A percentile compares a stretch with the other conserved stretches of the same genome.
Conservation (phyloP, 768 basidiomycete genomes). For the Lactarius hengduanensis region DNA sequence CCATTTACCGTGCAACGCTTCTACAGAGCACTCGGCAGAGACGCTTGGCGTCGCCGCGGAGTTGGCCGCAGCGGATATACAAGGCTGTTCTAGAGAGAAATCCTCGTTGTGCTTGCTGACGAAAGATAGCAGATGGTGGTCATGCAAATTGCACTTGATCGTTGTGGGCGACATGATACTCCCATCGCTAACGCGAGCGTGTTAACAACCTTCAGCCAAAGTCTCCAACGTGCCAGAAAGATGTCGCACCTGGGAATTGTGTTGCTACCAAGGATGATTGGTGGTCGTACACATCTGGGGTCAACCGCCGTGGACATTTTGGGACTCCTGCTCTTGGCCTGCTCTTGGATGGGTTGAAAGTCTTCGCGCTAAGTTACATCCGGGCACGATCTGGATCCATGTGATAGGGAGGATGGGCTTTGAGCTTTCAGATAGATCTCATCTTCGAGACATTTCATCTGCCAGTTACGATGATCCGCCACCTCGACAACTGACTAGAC, state of each 20-base stretch:
- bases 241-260: background rate
- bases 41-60: background rate
- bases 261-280: background rate
- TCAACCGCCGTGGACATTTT: background rate
- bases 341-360: background rate
- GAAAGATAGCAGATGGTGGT: background rate
- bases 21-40: background rate
- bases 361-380: background rate
- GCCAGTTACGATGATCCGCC: background rate
- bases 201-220: background rate
- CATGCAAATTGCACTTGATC: slow-evolving; percentile 24
- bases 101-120: slow-evolving; percentile 18
- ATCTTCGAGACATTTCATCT: background rate
- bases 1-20: background rate
- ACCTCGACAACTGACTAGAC: background rate
- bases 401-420: background rate
- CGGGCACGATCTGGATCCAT: background rate
- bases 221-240: background rate
- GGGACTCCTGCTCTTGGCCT: background rate
- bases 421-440: background rate
- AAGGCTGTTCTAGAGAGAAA: background rate
- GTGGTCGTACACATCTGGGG: background rate
- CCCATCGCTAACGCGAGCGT: slow-evolving; percentile 23
- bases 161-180: slow-evolving; percentile 29
- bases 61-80: too few relatives aligned